phyloP scores from a whole-genome alignment of 2,329 filamentous ascomycete species.

The Aspergillus sp. region DNA sequence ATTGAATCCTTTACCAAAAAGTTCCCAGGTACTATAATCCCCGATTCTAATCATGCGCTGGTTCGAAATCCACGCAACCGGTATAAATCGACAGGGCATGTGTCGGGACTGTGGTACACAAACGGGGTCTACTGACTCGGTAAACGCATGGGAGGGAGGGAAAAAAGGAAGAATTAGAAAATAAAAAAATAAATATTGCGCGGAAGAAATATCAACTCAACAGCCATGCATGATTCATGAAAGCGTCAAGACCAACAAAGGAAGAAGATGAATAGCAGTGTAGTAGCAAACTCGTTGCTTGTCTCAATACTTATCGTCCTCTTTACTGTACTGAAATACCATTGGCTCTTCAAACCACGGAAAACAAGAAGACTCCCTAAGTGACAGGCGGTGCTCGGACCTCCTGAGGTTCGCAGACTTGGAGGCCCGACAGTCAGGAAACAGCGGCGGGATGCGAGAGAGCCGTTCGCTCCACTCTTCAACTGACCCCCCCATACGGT shows the following conservation, averaged over 20 bases:
- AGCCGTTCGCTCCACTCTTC: conserved; percentile 37
- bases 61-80: too few species aligned
- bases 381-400: conserved; percentile 26
- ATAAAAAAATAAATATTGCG: neutral
- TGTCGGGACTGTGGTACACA: neutral
- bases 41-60: too few species aligned
- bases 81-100: neutral
- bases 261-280: neutral
- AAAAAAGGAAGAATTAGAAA: neutral
- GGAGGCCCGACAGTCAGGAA: conserved; percentile 41
- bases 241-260: neutral
- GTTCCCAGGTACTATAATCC: too few species aligned
- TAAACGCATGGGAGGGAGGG: neutral
- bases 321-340: too few species aligned
- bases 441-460: conserved; percentile 35
- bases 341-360: neutral
- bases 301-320: too few species aligned
- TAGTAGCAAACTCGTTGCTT: too few species aligned
- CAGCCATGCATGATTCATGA: neutral
- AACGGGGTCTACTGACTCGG: neutral
- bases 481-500: conserved; percentile 5
- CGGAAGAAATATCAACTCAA: neutral
- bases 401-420: conserved; percentile 27
- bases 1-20: too few species aligned
- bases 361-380: neutral